Evolutionary conservation across 345 rosid genomes (phyloP).

Genomic region (Aquilaria malaccensis): DNA sequence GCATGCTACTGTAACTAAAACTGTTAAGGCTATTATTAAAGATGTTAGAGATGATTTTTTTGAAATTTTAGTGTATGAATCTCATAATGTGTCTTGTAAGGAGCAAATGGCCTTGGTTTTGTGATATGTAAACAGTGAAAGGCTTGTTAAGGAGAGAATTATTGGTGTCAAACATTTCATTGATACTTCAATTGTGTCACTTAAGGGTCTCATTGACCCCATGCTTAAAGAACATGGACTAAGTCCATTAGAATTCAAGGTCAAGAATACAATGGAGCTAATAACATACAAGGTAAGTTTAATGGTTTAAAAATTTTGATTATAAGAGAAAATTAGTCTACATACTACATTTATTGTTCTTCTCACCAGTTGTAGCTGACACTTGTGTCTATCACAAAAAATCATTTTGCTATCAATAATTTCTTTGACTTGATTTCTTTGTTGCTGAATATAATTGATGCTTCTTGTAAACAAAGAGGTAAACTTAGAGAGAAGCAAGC

Average conservation of each 20-base stretch:
- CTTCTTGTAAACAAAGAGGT: not conserved
- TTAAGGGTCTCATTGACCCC: not conserved
- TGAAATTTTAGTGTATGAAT: conserved; percentile 8
- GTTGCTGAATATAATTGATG: conserved; percentile 3
- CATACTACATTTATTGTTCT: conserved; percentile 4
- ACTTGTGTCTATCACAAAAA: conserved; percentile 1
- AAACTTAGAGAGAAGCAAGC: not conserved
- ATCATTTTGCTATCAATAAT: not conserved
- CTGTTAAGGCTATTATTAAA: no score
- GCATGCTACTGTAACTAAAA: no score
- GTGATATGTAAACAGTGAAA: conserved; percentile 1
- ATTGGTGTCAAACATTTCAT: not conserved
- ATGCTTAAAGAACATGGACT: not conserved
- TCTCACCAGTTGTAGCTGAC: conserved; percentile 3
- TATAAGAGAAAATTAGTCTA: no score
- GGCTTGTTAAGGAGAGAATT: conserved; percentile 1
- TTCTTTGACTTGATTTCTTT: not conserved
- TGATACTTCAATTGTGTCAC: not conserved
- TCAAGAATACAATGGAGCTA: not conserved
- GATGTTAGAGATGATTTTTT: not conserved
- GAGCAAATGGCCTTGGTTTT: conserved; percentile 3
- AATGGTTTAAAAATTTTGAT: not conserved
- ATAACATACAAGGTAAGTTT: not conserved
- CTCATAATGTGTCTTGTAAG: conserved; percentile 5
- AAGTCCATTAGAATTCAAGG: not conserved